Evolutionary conservation across 345 rosid genomes (phyloP).

Genomic region (Trapa bicornis): DNA sequence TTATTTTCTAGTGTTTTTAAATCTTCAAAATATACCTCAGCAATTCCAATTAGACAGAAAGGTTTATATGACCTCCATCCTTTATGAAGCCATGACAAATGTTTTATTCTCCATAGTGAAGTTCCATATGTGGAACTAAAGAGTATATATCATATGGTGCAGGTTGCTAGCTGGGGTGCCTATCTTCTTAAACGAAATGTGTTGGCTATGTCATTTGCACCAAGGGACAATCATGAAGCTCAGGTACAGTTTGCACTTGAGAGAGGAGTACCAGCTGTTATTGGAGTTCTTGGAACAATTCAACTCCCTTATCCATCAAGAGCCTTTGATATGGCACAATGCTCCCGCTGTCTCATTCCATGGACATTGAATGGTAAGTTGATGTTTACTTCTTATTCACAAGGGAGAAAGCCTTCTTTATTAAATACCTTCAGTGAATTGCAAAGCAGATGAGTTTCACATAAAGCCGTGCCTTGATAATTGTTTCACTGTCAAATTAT

Average conservation of each 20-base stretch:
- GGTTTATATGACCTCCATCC: too few species aligned
- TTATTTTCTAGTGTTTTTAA: too few species aligned
- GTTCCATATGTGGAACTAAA: not conserved
- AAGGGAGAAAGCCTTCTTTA: too few species aligned
- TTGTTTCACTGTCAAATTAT: not conserved
- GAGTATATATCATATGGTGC: not conserved
- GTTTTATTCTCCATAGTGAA: too few species aligned
- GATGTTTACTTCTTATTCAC: not conserved
- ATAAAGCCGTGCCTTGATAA: too few species aligned
- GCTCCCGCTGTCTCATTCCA: conserved; percentile 90
- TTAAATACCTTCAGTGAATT: not conserved
- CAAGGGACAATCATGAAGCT: conserved; percentile 92
- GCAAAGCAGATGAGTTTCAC: not conserved
- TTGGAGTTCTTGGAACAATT: conserved; percentile 88
- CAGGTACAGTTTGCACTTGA: conserved; percentile 98
- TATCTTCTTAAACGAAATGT: conserved; percentile 80
- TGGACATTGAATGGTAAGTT: conserved; percentile 73
- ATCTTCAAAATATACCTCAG: too few species aligned
- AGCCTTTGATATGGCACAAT: conserved; percentile 98
- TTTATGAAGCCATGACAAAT: too few species aligned
- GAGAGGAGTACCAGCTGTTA: conserved; percentile 87
- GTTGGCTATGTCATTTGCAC: conserved; percentile 89
- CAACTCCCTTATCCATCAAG: conserved; percentile 82
- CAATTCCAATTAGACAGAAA: too few species aligned
- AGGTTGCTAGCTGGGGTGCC: conserved; percentile 99